Percentiles rank a stretch among this genome's conserved stretches.
Evolutionary conservation across 768 basidiomycete genomes (phyloP).

Genomic region (Phanerochaete sordida): DNA sequence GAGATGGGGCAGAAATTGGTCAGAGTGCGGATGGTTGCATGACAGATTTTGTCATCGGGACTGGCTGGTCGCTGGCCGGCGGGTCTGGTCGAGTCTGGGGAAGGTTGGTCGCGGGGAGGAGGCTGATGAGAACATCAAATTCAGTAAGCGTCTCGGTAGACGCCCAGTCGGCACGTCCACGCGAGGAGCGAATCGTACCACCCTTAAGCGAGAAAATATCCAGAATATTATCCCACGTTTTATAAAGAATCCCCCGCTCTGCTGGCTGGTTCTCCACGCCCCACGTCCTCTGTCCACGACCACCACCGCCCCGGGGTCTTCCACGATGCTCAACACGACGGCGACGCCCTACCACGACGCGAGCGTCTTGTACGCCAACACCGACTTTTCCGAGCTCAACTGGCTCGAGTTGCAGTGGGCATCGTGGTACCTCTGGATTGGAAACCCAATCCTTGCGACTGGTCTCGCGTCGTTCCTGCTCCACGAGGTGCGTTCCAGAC

Average conservation of each 20-base stretch:
- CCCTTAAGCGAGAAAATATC: background rate
- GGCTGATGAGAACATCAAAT: too few species aligned
- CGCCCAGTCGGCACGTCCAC: background rate
- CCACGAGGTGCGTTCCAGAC: constrained; percentile 88
- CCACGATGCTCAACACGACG: constrained; percentile 22
- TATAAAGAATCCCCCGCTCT: background rate
- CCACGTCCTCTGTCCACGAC: background rate
- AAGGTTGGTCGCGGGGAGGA: background rate
- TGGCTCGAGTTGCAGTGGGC: constrained; percentile 83
- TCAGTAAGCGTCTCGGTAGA: background rate
- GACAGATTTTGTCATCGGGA: background rate
- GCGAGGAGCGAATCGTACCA: background rate
- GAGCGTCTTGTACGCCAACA: constrained; percentile 49
- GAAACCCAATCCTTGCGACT: constrained; percentile 89
- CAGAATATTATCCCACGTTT: background rate
- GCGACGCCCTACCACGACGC: constrained; percentile 25
- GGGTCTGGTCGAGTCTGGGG: background rate
- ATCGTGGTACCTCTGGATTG: constrained; percentile 81
- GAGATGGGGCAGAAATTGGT: background rate
- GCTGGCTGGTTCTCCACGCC: background rate
- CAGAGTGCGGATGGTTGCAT: background rate
- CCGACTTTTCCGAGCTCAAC: constrained; percentile 57
- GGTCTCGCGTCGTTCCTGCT: constrained; percentile 89
- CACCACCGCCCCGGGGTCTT: background rate
- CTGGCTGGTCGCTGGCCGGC: background rate